Conservation (phyloP, 2,329 filamentous ascomycete species). For the Epichloe sibirici region DNA sequence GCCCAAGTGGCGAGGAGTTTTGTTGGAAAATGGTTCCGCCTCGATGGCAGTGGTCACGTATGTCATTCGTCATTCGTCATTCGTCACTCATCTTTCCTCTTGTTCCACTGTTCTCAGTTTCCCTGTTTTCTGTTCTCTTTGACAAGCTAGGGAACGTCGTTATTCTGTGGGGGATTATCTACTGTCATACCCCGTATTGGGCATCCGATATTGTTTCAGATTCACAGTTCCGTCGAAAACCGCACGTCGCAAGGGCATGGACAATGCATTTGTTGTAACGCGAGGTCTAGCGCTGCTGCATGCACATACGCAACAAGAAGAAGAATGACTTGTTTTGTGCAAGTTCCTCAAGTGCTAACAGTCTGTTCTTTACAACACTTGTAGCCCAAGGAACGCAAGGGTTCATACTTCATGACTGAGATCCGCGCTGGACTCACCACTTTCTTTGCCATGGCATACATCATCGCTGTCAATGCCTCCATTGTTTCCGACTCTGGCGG, state of each 20-base stretch:
- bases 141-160: background rate
- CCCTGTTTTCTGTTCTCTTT: background rate
- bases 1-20: constrained; percentile 48
- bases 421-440: constrained; percentile 72
- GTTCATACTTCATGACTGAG: constrained; percentile 71
- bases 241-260: background rate
- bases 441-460: constrained; percentile 54
- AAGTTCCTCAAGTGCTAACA: background rate
- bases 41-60: constrained; percentile 76
- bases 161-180: background rate
- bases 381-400: constrained; percentile 59
- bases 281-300: background rate
- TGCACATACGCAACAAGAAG: background rate
- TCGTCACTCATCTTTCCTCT: constrained; percentile 19
- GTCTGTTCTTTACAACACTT: background rate
- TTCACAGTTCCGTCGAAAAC: background rate
- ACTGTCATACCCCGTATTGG: background rate
- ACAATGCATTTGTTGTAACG: background rate
- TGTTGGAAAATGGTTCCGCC: constrained; percentile 62
- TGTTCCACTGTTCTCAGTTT: background rate
- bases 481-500: constrained; percentile 55
- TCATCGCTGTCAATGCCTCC: constrained; percentile 40
- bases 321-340: background rate
- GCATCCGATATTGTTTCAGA: background rate
- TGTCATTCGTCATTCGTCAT: constrained; percentile 22